A percentile compares a stretch with the other conserved stretches of the same genome.
These are phyloP conservation scores for Thalia dealbata DNA, from an alignment of 176 grass and related monocot species.

Conservation along the genomic window DNA sequence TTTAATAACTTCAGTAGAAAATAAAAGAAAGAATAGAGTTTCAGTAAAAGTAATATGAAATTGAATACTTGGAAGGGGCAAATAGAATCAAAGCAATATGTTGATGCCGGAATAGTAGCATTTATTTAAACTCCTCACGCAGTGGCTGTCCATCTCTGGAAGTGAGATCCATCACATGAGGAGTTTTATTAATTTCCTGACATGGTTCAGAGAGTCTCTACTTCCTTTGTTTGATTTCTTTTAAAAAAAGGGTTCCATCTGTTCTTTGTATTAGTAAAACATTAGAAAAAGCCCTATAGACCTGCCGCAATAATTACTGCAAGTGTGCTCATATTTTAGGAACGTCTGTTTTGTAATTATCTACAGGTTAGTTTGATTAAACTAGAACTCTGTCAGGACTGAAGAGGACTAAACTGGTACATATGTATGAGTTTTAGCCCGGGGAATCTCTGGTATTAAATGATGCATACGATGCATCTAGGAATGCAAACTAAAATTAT, in stretches of 20 bases:
- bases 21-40: not conserved
- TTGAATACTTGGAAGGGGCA: not conserved
- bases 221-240: not conserved
- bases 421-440: not conserved
- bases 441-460: not conserved
- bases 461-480: not conserved
- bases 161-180: conserved; percentile 4
- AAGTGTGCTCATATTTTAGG: not conserved
- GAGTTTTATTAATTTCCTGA: not conserved
- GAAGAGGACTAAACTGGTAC: no score
- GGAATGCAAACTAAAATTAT: not conserved
- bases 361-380: no score
- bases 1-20: not conserved
- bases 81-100: not conserved
- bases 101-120: not conserved
- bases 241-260: no score
- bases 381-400: no score
- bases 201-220: not conserved
- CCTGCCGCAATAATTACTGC: not conserved
- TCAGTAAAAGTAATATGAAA: not conserved
- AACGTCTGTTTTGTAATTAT: not conserved
- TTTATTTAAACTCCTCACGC: not conserved
- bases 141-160: not conserved
- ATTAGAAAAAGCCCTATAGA: not conserved
- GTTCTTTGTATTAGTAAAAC: not conserved